A percentile compares a stretch with the other conserved stretches of the same genome.
These are phyloP conservation scores for Cytospora chrysosperma DNA, from an alignment of 2,329 filamentous ascomycete species.

Conservation along the genomic window DNA sequence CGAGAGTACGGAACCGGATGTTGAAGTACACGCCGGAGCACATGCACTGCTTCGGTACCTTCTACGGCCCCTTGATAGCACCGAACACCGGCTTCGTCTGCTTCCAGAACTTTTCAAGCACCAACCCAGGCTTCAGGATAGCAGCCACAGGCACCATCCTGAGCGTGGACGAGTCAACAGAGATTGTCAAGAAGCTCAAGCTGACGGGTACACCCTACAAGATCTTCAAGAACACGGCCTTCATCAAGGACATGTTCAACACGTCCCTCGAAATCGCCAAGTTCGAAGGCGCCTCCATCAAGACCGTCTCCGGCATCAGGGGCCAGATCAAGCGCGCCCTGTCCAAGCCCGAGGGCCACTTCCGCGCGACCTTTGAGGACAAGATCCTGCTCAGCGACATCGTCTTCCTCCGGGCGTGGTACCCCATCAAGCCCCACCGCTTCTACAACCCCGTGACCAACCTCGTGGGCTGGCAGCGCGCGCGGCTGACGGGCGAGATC, in stretches of 20 bases:
- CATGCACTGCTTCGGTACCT: slow-evolving; percentile 97
- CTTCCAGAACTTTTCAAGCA: slow-evolving; percentile 83
- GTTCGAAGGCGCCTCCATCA: slow-evolving; percentile 93
- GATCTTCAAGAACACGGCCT: slow-evolving; percentile 98
- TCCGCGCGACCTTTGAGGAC: slow-evolving; percentile 97
- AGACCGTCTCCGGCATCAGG: slow-evolving; percentile 91
- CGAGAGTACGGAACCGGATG: slow-evolving; percentile 91
- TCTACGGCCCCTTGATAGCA: slow-evolving; percentile 91
- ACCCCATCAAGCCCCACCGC: slow-evolving; percentile 87
- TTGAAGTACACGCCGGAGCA: slow-evolving; percentile 99
- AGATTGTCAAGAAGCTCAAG: slow-evolving; percentile 99
- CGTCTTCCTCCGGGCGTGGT: slow-evolving; percentile 95
- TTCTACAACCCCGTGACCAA: slow-evolving; percentile 98
- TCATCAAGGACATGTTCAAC: slow-evolving; percentile 98
- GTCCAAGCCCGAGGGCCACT: slow-evolving; percentile 89
- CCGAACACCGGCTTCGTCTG: slow-evolving; percentile 95
- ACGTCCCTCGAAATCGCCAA: slow-evolving; percentile 92
- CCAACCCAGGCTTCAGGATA: slow-evolving; percentile 87
- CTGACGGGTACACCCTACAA: slow-evolving; percentile 92
- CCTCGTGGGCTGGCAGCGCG: slow-evolving; percentile 86
- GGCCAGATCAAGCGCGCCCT: slow-evolving; percentile 97
- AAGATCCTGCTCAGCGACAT: slow-evolving; percentile 97
- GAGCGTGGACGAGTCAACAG: slow-evolving; percentile 89
- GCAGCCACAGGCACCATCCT: slow-evolving; percentile 92
- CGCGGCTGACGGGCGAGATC: slow-evolving; percentile 92